phyloP scores from a whole-genome alignment of 2,329 filamentous ascomycete species.

The Sporothrix protearum region DNA sequence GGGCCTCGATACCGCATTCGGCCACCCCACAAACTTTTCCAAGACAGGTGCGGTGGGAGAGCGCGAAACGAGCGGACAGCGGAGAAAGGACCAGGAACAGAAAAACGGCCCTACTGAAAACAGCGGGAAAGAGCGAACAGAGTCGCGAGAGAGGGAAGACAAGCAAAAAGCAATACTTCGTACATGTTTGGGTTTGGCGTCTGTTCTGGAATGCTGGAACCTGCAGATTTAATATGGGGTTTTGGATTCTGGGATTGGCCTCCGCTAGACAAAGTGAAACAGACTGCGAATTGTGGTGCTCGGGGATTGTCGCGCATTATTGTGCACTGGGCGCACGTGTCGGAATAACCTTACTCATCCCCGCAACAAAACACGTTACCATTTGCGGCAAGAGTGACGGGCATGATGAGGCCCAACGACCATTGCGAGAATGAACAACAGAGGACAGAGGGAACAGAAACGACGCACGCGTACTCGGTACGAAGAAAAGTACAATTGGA shows the following conservation, averaged over 20 bases:
- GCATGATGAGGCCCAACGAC: not conserved
- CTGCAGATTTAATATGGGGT: not conserved
- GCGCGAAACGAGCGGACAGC: not conserved
- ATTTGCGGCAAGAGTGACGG: not conserved
- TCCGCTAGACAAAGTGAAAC: not conserved
- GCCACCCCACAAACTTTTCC: conserved; percentile 5
- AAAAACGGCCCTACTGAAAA: not conserved
- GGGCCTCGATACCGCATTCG: conserved; percentile 7
- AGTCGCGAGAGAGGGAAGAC: too few species aligned
- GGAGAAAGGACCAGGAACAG: conserved; percentile 7
- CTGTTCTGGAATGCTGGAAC: not conserved
- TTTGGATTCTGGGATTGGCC: not conserved
- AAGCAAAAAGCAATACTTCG: not conserved
- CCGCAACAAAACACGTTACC: not conserved
- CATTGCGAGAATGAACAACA: not conserved
- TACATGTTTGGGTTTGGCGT: too few species aligned
- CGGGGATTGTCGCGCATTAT: not conserved
- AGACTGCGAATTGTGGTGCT: not conserved
- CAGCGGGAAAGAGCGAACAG: not conserved
- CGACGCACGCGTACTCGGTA: not conserved
- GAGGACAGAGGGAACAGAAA: too few species aligned
- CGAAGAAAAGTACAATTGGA: not conserved
- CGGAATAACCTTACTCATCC: conserved; percentile 9
- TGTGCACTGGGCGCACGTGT: not conserved
- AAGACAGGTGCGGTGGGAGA: not conserved